Evolutionary conservation across 2,329 filamentous ascomycete species (phyloP), one percentile per base, ranked within the genome.

Genomic region (Cladobotryum mycophilum): DNA sequence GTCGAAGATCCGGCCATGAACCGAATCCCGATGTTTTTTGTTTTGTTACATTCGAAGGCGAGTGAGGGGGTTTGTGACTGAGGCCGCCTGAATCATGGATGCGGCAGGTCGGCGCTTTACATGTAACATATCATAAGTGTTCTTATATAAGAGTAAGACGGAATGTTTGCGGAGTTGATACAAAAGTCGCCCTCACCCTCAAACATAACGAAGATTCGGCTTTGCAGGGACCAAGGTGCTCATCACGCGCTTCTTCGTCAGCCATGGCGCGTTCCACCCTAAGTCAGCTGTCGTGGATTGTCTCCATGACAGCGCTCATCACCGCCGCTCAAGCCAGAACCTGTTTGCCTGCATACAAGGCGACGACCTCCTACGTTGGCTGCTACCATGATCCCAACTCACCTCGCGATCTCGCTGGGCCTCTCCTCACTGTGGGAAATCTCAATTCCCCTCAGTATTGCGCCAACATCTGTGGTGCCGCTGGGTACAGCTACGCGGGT

Each of bases 381-480:
- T 55, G 53, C 37, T 55, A 53, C 25, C 48, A 51, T 15, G 53
- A 55, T 36, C 51, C 51, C 3, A 53, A 53, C 15, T 49, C 45
- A 5, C 52, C 52, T 30, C 51, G 53, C 12, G 52, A 53, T 47
- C 53, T 55, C 18, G 41, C 51, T 15, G 51, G 51, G 6, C 48
- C 52, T 5, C 33, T 51, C 20, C 38, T 55, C 33, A 51, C 47
- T 2, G 53, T 55, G 18, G 51, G 47, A 11, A 52, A 53, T 13
- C 35, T 54, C 20, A 56, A 53, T 25, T 45, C 40, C 2, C 54
- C 54, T 8, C 48, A 55, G 30, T 52, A 52, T 22, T 58, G 56
- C 34, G 56, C 56, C 50, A 50, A 56, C 35, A 35, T 52, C 11
- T 58, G 56, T 4, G 56, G 56, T 15, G 44, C 44, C n/a, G 56